Evolutionary conservation across 352 stramenopile species (phyloP).

Genomic region (Paralagenidium karlingii): DNA sequence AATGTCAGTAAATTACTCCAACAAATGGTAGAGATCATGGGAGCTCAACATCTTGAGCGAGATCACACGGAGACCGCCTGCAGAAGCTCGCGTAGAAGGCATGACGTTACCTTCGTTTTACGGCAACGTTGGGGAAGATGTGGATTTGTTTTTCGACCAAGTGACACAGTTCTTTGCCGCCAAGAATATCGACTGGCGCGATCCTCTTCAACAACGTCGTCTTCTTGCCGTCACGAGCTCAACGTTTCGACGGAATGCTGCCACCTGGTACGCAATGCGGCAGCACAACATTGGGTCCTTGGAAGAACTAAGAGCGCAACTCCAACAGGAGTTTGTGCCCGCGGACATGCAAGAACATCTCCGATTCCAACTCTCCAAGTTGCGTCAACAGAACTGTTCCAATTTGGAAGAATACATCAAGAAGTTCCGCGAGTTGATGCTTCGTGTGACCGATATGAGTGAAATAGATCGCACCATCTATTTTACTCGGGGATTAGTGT

Average conservation of each 20-base stretch:
- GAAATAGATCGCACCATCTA: not conserved
- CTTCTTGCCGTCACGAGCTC: not conserved
- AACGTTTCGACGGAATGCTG: not conserved
- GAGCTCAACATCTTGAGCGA: too few species aligned
- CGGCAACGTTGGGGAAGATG: conserved; percentile 4
- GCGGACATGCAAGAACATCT: conserved; percentile 10
- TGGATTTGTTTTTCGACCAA: conserved; percentile 11
- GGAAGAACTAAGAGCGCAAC: conserved; percentile 2
- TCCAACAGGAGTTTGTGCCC: conserved; percentile 7
- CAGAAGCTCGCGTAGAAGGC: too few species aligned
- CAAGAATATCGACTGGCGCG: not conserved
- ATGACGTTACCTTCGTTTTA: too few species aligned
- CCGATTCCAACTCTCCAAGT: conserved; percentile 6
- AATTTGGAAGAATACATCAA: conserved; percentile 9
- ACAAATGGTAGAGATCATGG: too few species aligned
- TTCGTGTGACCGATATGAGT: not conserved
- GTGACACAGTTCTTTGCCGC: conserved; percentile 9
- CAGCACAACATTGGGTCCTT: too few species aligned
- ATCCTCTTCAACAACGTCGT: not conserved
- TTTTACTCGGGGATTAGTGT: not conserved
- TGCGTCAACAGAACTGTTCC: conserved; percentile 7
- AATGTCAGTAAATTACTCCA: too few species aligned
- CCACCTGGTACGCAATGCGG: not conserved
- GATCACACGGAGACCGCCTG: too few species aligned
- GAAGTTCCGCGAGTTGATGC: conserved; percentile 4